Base-by-base conservation (phyloP, 345 rosid genomes). In the Hibiscus tridactylites region DNA sequence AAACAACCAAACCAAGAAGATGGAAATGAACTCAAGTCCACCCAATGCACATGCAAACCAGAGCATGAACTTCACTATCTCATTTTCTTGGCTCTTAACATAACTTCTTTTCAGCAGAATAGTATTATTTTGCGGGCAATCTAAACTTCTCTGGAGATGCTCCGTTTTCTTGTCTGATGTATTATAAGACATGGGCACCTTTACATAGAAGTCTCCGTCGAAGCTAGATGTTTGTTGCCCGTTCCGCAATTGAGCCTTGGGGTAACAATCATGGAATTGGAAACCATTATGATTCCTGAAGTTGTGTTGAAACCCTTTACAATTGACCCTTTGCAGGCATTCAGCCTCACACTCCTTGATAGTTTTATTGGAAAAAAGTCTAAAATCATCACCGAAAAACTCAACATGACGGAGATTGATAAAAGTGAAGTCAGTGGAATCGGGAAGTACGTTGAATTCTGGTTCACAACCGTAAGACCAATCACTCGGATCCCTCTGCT, bases 401-500 rank as follows among this genome's bases (percentile, higher is more conserved):
- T 83, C 84, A 5, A 46, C 62, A 28, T 77, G 73, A 9, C 26
- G 53, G 7, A 83, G 19, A 3, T 0, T 29, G 12, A 66, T 28
- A 49, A 76, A 83, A 47, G 17, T 56, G 1, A 16, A 44, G 12
- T 75, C 71, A 47, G 0, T 37, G 0, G 42, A 9, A 37, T 37
- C 7, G 24, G 24, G 24, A 21, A 21, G 24, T 71, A 9, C 5
- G n/a, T 62, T 2, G 50, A 71, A 79, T 31, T 71, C 68, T 0
- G 74, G 75, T 17, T 79, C 71, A 11, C 83, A 83, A 21, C 84
- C 87, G 3, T 28, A 3, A 50, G 80, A 73, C 83, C 80, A 79
- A n/a, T 77, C 81, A 0, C 44, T 29, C 1, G 0, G 24, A 61
- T 78, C 19, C 37, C 65, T 76, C 37, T 46, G 9, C 42, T 76